These are phyloP conservation scores for Lactarius trivialis DNA, from an alignment of 768 basidiomycete species.

Conservation along the genomic window DNA sequence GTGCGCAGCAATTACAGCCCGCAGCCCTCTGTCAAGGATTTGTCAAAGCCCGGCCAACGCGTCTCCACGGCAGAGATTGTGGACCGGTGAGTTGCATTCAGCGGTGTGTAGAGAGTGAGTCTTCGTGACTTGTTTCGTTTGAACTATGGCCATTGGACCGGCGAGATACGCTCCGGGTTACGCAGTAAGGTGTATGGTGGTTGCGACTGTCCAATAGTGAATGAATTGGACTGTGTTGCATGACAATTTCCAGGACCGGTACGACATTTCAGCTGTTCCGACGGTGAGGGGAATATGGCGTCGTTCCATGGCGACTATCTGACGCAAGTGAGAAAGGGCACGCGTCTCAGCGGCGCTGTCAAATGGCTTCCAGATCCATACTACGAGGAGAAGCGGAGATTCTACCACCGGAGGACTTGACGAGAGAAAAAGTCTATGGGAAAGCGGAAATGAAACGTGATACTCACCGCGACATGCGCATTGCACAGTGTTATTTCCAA, in stretches of 20 bases:
- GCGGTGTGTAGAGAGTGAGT: background rate
- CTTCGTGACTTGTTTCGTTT: constrained; percentile 1
- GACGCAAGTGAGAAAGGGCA: background rate
- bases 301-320: background rate
- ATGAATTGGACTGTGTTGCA: background rate
- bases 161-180: background rate
- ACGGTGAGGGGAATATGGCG: background rate
- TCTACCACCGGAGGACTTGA: background rate
- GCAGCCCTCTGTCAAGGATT: too few species aligned
- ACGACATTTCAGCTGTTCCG: background rate
- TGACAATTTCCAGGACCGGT: background rate
- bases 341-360: background rate
- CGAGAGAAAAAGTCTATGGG: background rate
- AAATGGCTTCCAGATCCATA: background rate
- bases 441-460: background rate
- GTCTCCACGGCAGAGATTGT: background rate
- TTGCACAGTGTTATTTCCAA: background rate
- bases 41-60: background rate
- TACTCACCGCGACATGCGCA: background rate
- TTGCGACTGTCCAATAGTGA: background rate
- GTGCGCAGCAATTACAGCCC: too few species aligned
- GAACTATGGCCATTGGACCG: background rate
- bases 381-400: background rate
- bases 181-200: too few species aligned
- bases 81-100: background rate